Percentiles rank a stretch among this genome's conserved stretches.
Evolutionary conservation across 2,329 filamentous ascomycete genomes (phyloP).

Genomic region (Colletotrichum neosansevieriae): DNA sequence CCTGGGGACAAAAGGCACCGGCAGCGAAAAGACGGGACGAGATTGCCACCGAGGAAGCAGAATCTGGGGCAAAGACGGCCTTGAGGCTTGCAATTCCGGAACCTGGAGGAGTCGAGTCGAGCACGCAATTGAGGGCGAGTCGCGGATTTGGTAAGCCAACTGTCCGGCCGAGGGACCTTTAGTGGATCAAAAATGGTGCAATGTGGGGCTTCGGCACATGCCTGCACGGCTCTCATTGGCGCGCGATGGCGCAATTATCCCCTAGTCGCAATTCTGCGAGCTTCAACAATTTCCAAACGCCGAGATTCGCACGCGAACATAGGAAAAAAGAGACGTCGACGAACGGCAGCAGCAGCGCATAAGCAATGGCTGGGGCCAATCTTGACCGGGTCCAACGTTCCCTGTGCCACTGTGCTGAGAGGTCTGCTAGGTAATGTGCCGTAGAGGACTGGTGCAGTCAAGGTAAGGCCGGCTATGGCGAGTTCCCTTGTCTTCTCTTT

Average conservation of each 20-base stretch:
- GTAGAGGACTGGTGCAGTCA: constrained; percentile 14
- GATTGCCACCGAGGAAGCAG: constrained; percentile 35
- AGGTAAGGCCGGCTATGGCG: constrained; percentile 24
- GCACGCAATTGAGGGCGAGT: constrained; percentile 37
- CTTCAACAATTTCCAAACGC: constrained; percentile 40
- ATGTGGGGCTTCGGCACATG: constrained; percentile 28
- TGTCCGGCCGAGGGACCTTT: constrained; percentile 18
- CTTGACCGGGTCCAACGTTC: neutral
- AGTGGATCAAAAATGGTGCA: constrained; percentile 38
- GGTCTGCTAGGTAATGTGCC: constrained; percentile 15
- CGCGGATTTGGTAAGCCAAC: constrained; percentile 37
- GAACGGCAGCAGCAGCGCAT: constrained; percentile 16
- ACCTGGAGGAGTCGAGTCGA: constrained; percentile 20
- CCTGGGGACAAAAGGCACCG: constrained; percentile 18
- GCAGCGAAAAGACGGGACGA: constrained; percentile 11
- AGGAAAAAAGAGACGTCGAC: constrained; percentile 2
- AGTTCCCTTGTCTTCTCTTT: constrained; percentile 9
- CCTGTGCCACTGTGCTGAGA: neutral
- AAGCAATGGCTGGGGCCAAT: constrained; percentile 22
- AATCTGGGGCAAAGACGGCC: constrained; percentile 27
- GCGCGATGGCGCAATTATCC: constrained; percentile 40
- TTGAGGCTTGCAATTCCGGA: constrained; percentile 32
- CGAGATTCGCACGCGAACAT: constrained; percentile 39
- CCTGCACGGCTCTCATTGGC: constrained; percentile 18
- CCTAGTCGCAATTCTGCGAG: constrained; percentile 38